phyloP scores from a whole-genome alignment of 257 asterid species.

The Rhazya stricta region DNA sequence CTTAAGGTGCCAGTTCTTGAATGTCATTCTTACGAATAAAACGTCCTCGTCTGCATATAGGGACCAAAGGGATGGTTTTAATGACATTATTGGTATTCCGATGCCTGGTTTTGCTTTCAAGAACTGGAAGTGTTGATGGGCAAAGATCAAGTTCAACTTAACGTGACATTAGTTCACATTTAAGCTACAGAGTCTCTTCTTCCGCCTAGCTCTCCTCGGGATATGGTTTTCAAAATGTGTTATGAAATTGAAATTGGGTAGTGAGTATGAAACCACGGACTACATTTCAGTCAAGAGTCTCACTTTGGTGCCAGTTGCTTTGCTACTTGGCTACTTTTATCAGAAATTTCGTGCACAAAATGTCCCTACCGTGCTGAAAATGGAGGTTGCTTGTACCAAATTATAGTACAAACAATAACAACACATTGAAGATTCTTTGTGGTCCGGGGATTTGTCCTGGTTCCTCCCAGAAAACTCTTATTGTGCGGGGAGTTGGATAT shows the following conservation, averaged over 20 bases:
- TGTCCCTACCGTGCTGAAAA: conserved; percentile 6
- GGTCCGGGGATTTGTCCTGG: conserved; percentile 1
- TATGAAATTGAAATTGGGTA: not conserved
- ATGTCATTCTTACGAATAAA: too few species aligned
- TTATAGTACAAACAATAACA: too few species aligned
- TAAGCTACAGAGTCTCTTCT: not conserved
- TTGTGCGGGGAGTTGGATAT: conserved; percentile 4
- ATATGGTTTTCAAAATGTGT: not conserved
- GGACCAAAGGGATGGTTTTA: not conserved
- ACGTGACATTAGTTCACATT: not conserved
- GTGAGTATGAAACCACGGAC: too few species aligned
- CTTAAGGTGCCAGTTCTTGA: too few species aligned
- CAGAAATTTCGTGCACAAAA: not conserved
- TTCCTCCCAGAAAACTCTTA: not conserved
- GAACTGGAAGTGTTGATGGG: not conserved
- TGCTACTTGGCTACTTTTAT: not conserved
- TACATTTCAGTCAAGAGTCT: too few species aligned
- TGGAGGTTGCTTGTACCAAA: conserved; percentile 1
- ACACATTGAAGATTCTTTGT: not conserved
- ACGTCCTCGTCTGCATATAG: not conserved
- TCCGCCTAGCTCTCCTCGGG: not conserved
- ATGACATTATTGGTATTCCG: not conserved
- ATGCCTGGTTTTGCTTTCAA: not conserved
- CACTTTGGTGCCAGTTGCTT: not conserved
- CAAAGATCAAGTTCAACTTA: too few species aligned